Base-by-base conservation (phyloP, 2,329 filamentous ascomycete genomes). In the Fusarium hostae region DNA sequence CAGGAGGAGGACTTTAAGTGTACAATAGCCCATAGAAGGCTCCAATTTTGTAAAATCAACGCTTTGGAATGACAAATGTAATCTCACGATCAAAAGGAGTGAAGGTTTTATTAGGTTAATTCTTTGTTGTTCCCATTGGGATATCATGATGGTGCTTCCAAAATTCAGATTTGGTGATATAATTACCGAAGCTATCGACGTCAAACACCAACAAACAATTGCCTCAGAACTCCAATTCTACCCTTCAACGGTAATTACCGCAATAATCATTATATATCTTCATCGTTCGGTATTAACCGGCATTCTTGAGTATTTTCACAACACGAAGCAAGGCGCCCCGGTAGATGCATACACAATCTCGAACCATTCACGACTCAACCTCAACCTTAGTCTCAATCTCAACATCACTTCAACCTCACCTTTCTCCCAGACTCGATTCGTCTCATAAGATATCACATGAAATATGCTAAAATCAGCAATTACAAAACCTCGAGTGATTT, bases 401-500 rank as follows among this genome's bases (percentile, higher is more conserved):
- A 47, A 52, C 44, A 52, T 30, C 34, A 48, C 16, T 28, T 44
- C 47, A 51, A 45, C 18, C 43, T 22, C 39, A 26, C 35, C 22
- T 6, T 22, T n/a, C 40, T 22, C 39, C 26, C 28, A 12, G 56
- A 15, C 10, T 34, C 45, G 41, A 45, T 54, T 32, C 20, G 6
- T 39, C 20, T 26, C n/a, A 30, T 26, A 34, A 15, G 28, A 37
- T 5, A n/a, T 51, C 28, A 2, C 55, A 28, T 37, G 11, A 28
- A 55, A 35, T 8, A 71, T 70, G 65, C 50, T 67, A 6, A 69
- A 58, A 28, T n/a, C 63, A 30, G 59, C 44, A 41, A 54, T 51
- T 22, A 67, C 47, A 52, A 52, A 45, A 64, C 71, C 67, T 34
- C 71, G 85, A 60, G 86, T 92, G 65, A 89, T 98, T 77, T 98